Conservation (phyloP, 768 basidiomycete genomes). For the Boletellus sp. region DNA sequence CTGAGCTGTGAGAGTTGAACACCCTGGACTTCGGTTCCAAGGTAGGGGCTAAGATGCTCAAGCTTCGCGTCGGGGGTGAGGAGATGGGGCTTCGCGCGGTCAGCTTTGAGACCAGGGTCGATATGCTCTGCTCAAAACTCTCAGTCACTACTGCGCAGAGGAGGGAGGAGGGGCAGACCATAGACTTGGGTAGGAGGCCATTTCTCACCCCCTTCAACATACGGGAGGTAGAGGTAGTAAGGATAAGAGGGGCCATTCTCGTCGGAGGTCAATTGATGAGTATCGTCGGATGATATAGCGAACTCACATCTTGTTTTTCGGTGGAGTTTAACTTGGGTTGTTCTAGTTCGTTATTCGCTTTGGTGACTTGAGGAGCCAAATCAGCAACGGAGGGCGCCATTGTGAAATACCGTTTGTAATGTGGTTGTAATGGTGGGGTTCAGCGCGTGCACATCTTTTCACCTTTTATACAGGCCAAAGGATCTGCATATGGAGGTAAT, state of each 20-base stretch:
- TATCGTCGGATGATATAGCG: background rate
- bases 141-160: background rate
- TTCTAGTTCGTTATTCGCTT: conserved; percentile 1
- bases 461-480: too few relatives aligned
- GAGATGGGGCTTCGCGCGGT: conserved; percentile 50
- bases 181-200: conserved; percentile 44
- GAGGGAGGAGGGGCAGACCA: background rate
- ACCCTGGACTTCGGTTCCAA: conserved; percentile 49
- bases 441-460: too few relatives aligned
- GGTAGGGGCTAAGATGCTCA: conserved; percentile 44
- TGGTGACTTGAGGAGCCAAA: background rate
- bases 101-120: conserved; percentile 46
- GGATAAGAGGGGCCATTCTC: conserved; percentile 45
- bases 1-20: conserved; percentile 52
- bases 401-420: background rate
- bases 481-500: too few relatives aligned
- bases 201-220: conserved; percentile 46
- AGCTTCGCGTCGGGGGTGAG: conserved; percentile 38
- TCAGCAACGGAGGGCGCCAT: conserved; percentile 18
- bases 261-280: background rate
- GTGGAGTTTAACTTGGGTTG: conserved; percentile 6
- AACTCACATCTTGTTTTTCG: conserved; percentile 1
- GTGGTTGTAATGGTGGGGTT: too few relatives aligned
- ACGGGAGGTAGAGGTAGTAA: conserved; percentile 46
- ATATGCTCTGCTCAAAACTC: conserved; percentile 32